phyloP scores from a whole-genome alignment of 345 rosid species.

The Pelargonium nanum region DNA sequence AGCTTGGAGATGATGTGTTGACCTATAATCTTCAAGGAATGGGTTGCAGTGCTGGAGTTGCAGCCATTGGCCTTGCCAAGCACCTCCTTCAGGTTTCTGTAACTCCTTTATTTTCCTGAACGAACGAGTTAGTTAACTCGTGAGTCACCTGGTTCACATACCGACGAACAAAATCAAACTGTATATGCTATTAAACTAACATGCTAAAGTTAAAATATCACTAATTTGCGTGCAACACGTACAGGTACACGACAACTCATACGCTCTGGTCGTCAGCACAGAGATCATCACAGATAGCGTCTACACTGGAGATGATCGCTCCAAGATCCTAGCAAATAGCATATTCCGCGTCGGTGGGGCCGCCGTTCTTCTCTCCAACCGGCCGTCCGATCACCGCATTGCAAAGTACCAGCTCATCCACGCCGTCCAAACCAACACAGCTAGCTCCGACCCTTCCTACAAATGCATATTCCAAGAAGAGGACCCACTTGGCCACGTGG shows the following conservation, averaged over 20 bases:
- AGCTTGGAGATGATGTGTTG: conserved; percentile 12
- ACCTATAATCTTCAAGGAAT: conserved; percentile 18
- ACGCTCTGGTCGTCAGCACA: conserved; percentile 11
- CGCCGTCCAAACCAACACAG: conserved; percentile 8
- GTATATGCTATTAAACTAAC: too few species aligned
- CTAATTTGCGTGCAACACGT: background rate
- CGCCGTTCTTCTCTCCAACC: conserved; percentile 7
- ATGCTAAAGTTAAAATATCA: too few species aligned
- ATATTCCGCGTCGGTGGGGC: conserved; percentile 6
- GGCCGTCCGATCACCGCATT: conserved; percentile 3
- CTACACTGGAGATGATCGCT: conserved; percentile 10
- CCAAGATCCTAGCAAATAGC: conserved; percentile 10
- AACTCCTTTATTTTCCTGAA: too few species aligned
- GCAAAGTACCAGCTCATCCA: conserved; percentile 12
- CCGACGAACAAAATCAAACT: too few species aligned
- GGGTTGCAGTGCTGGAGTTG: conserved; percentile 19
- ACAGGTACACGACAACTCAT: conserved; percentile 5
- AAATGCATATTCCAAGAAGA: conserved; percentile 7
- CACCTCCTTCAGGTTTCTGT: conserved; percentile 2
- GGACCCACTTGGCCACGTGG: background rate
- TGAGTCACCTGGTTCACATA: too few species aligned
- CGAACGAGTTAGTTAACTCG: background rate
- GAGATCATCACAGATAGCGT: conserved; percentile 10
- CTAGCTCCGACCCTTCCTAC: conserved; percentile 2
- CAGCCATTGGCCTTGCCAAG: conserved; percentile 6